Conservation (phyloP, 2,329 filamentous ascomycete genomes). For the Hypoxylon sp. region DNA sequence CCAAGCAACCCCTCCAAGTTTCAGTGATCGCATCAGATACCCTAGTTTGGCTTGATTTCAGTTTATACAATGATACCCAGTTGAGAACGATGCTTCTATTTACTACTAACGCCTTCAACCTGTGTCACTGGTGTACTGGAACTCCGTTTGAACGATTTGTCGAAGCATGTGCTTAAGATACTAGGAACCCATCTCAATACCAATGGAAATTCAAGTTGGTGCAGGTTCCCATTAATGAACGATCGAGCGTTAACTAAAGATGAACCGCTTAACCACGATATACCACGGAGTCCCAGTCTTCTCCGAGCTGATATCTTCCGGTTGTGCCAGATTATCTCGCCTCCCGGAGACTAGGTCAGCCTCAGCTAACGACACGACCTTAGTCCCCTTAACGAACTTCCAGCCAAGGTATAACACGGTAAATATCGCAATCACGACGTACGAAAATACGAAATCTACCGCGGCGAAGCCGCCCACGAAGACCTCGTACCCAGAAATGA, state of each 20-base stretch:
- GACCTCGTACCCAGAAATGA: constrained; percentile 52
- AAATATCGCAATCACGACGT: constrained; percentile 51
- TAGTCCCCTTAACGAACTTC: constrained; percentile 51
- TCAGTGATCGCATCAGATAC: constrained; percentile 51
- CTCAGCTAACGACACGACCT: constrained; percentile 42
- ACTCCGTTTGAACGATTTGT: too few species aligned
- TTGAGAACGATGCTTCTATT: neutral
- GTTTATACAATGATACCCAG: constrained; percentile 37
- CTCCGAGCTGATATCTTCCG: constrained; percentile 9
- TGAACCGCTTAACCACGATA: constrained; percentile 40
- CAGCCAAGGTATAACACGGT: constrained; percentile 48
- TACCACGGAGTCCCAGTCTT: constrained; percentile 37
- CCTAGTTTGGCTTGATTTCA: constrained; percentile 7
- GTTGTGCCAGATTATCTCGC: constrained; percentile 38
- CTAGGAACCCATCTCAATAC: too few species aligned
- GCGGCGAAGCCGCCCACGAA: constrained; percentile 50
- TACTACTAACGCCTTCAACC: neutral
- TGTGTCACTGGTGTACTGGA: neutral
- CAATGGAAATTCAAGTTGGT: too few species aligned
- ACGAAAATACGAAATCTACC: constrained; percentile 51
- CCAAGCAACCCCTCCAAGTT: constrained; percentile 72
- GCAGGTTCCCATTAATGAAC: too few species aligned
- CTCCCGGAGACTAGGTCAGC: constrained; percentile 50
- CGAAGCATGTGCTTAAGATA: too few species aligned
- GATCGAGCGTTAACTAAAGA: constrained; percentile 33